Percentiles rank a stretch among this genome's conserved stretches.
Conservation (phyloP, 1,284 basidiomycete species). For the Fomitiporia mediterranea region DNA sequence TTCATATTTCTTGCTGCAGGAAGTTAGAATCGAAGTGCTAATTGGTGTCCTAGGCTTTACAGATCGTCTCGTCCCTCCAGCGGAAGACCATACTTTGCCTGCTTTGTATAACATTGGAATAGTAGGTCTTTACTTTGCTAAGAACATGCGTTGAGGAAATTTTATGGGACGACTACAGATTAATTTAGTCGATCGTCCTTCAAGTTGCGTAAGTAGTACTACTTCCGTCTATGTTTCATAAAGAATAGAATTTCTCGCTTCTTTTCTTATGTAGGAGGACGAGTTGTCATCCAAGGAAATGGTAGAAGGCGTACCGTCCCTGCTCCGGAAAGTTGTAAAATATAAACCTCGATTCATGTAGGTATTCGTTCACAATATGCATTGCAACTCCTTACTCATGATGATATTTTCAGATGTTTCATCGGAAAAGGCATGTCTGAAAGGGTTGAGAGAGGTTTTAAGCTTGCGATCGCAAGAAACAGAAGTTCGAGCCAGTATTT, state of each 20-base stretch:
- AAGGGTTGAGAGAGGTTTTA: slow-evolving; percentile 34
- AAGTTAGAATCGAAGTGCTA: background rate
- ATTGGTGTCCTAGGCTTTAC: slow-evolving; percentile 31
- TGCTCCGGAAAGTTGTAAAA: slow-evolving; percentile 54
- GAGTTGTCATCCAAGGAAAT: slow-evolving; percentile 56
- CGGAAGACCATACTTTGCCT: slow-evolving; percentile 27
- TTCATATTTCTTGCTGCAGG: slow-evolving; percentile 24
- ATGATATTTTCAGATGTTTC: slow-evolving; percentile 35
- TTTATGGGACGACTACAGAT: slow-evolving; percentile 27
- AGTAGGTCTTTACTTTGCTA: slow-evolving; percentile 25
- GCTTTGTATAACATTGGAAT: slow-evolving; percentile 33
- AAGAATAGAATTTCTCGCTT: background rate
- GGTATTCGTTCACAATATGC: slow-evolving; percentile 56
- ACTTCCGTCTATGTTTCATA: background rate
- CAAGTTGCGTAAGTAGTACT: slow-evolving; percentile 31
- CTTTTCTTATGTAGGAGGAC: slow-evolving; percentile 40
- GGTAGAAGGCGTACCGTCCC: slow-evolving; percentile 39
- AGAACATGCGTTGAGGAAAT: background rate
- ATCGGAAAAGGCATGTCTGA: slow-evolving; percentile 46
- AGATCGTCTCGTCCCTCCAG: slow-evolving; percentile 27
- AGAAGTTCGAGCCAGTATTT: background rate
- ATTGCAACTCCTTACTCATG: slow-evolving; percentile 44
- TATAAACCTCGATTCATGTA: slow-evolving; percentile 51
- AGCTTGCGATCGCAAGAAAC: slow-evolving; percentile 19
- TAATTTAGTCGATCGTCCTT: slow-evolving; percentile 37